Base-by-base conservation (phyloP, 495 filamentous ascomycete genomes). In the Penicillium herquei region DNA sequence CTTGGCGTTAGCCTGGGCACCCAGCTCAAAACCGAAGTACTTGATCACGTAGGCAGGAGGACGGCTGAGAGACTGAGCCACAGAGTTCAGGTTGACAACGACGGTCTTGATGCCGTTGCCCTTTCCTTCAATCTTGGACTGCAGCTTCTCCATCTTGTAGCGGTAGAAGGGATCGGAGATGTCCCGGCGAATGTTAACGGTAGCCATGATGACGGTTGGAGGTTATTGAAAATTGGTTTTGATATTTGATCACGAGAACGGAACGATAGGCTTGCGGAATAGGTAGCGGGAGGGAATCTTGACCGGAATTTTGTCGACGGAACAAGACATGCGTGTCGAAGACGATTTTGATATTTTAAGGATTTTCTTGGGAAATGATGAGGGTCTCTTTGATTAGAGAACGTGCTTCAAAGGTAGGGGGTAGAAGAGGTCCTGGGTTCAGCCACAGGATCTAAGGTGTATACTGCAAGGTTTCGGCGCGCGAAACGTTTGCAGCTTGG, bases 121-220 rank as follows among this genome's bases (percentile, higher is more conserved):
- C 78, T 98, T 98, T 75, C 94, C 94, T 77, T 98, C 94, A 67
- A 98, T 94, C 84, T 98, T 98, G 74, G 94, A 96, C 82, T 92
- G 90, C 69, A 98, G 81, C 59, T 83, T 85, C 78, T 98, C 94
- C 94, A 98, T 98, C 84, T 98, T 98, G 85, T 98, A 98, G 75
- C 94, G 94, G 77, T 98, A 98, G 88, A 97, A 98, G 73, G 90
- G 89, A 79, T 98, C 94, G 78, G 85, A 87, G 78, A 96, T 86
- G 90, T 98, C 95, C 76, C 94, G 90, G 73, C 92, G 93, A 82
- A 98, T 92, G 77, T 98, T 98, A 83, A 98, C 81, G 76, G 87
- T 89, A 75, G 86, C 86, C 89, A 93, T 93, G 74, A 58, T 85
- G 79, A 81, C 82, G 78, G 75, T 78, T 66, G 57, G 55, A 54